Conservation (phyloP, 2,329 filamentous ascomycete genomes). For the Fusarium sp. region DNA sequence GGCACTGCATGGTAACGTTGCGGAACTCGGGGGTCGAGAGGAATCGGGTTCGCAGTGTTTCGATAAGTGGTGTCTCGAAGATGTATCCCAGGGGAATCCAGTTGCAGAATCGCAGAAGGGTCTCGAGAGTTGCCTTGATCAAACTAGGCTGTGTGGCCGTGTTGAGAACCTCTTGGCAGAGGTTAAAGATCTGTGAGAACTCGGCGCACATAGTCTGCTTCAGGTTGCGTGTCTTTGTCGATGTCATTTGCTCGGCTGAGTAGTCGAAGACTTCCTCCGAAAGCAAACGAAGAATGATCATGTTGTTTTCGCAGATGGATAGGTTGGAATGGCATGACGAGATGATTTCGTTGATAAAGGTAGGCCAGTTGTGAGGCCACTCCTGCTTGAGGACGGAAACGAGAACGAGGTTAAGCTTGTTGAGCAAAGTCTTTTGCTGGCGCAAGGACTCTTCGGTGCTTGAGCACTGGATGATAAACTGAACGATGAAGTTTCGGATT, state of each 20-base stretch:
- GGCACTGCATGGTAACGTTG: conserved; percentile 94
- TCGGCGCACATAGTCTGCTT: conserved; percentile 99
- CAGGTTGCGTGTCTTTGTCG: conserved; percentile 91
- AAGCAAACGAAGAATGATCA: conserved; percentile 94
- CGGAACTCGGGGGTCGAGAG: conserved; percentile 94
- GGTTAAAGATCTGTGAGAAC: conserved; percentile 97
- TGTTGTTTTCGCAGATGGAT: conserved; percentile 99
- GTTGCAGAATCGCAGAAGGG: conserved; percentile 94
- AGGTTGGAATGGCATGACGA: conserved; percentile 94
- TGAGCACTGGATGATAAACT: conserved; percentile 96
- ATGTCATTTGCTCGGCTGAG: conserved; percentile 99
- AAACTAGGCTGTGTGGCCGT: conserved; percentile 89
- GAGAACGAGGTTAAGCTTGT: conserved; percentile 98
- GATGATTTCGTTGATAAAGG: conserved; percentile 99
- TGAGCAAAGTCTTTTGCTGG: conserved; percentile 87
- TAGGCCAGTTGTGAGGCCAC: conserved; percentile 99
- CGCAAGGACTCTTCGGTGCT: conserved; percentile 88
- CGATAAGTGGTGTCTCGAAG: conserved; percentile 96
- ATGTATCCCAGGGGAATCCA: conserved; percentile 99
- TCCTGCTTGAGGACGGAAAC: conserved; percentile 99
- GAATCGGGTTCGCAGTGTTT: conserved; percentile 92
- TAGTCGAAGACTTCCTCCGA: conserved; percentile 99
- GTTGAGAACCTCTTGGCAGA: conserved; percentile 94
- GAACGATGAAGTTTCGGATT: conserved; percentile 98
- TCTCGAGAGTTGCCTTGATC: conserved; percentile 96